Evolutionary conservation across 352 stramenopile genomes (phyloP), one percentile per base, ranked within the genome.

Genomic region (Blastocystis hominis): DNA sequence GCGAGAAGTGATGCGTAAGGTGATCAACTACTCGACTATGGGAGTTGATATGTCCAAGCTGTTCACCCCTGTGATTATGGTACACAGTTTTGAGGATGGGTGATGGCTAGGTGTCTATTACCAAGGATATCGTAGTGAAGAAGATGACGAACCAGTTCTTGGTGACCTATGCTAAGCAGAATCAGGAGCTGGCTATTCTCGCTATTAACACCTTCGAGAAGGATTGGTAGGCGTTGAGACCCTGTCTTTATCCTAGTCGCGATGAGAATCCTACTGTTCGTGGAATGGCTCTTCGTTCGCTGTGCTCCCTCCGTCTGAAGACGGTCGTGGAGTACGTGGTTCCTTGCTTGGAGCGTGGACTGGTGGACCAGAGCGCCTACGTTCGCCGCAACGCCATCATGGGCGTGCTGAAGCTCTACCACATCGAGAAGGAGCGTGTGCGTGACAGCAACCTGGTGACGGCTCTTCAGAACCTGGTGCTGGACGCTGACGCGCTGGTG

Each of bases 81-180:
- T 91, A 6, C 92, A 92, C 24, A 76, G 7, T 86, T 7, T 2
- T 24, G 20, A 7, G 15, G 7, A 30, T 20, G 1, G 3, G 6
- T 84, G 20, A 86, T 20, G 47, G 40, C 17, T 86, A 88, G 75
- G 47, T 88, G 10, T 95, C 92, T 89, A 93, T 94, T 61, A 98
- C 95, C 15, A 94, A 96, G 68, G 96, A 99, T 92, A 92, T 99
- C 13, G 97, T 99, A 69, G 95, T 98, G 42, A 99, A 99, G 92
- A 99, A 99, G 90, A 98, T 99, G 96, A 95, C 98, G 24, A 99
- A 99, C 89, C 92, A 98, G n/a, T 99, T 98, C 90, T 91, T 99
- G 36, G 97, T 95, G 89, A 98, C 97, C 90, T 99, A 99, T 91
- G 97, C 97, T 4, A 92, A 96, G 84, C 96, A 96, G 86, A 98